These are phyloP conservation scores for Thelonectria discophora DNA, from an alignment of 2,329 filamentous ascomycete species.

Conservation along the genomic window DNA sequence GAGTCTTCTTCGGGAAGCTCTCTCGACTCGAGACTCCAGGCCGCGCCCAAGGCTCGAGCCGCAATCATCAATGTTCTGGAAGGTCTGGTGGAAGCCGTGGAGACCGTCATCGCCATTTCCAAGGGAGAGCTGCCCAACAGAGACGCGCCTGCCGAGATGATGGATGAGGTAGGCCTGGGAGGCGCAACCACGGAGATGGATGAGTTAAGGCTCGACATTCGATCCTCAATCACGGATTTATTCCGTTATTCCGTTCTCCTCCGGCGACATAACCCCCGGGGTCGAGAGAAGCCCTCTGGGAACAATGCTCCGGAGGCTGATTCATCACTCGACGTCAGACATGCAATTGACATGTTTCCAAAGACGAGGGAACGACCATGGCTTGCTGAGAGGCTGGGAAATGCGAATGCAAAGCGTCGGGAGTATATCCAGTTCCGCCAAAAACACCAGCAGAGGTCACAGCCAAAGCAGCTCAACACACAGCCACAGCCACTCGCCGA, in stretches of 20 bases:
- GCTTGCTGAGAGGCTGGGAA: constrained; percentile 7
- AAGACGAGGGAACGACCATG: constrained; percentile 1
- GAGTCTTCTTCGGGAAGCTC: not conserved
- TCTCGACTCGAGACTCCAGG: not conserved
- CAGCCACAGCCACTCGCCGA: not conserved
- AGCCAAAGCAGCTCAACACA: not conserved
- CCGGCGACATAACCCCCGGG: not conserved
- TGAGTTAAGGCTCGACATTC: constrained; percentile 5
- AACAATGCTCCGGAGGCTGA: not conserved
- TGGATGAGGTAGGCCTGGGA: not conserved
- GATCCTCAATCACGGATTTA: constrained; percentile 10
- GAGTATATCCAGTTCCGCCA: constrained; percentile 14
- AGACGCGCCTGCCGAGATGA: too few species aligned
- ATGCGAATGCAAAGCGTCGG: constrained; percentile 9
- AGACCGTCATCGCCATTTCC: not conserved
- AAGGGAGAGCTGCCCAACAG: not conserved
- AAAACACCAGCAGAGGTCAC: constrained; percentile 1
- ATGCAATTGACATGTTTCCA: constrained; percentile 16
- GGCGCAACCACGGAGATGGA: constrained; percentile 7
- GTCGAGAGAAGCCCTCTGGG: not conserved
- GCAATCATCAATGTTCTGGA: not conserved
- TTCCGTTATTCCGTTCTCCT: constrained; percentile 11
- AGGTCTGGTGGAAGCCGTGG: not conserved
- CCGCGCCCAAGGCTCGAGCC: not conserved
- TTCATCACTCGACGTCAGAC: constrained; percentile 6